phyloP scores from a whole-genome alignment of 2,329 filamentous ascomycete genomes.

The Hymenoscyphus fructigenus region DNA sequence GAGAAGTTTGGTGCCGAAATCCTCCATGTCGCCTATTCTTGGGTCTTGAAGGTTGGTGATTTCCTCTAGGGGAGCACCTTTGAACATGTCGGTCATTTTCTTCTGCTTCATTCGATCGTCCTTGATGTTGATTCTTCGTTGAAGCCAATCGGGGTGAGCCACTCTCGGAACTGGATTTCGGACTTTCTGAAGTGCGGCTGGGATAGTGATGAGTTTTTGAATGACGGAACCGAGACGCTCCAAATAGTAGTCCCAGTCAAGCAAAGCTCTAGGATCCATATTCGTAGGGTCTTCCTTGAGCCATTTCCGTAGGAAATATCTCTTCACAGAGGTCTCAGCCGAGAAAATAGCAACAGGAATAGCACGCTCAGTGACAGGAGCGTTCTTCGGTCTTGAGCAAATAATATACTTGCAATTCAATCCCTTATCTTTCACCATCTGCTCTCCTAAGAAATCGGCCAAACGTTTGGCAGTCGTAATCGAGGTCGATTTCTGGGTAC shows the following conservation, averaged over 20 bases:
- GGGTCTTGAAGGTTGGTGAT: slow-evolving; percentile 63
- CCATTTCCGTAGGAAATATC: slow-evolving; percentile 91
- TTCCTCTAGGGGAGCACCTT: slow-evolving; percentile 69
- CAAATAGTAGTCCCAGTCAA: slow-evolving; percentile 97
- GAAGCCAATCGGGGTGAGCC: slow-evolving; percentile 93
- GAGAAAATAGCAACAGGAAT: slow-evolving; percentile 97
- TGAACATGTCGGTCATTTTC: slow-evolving; percentile 94
- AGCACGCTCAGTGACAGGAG: slow-evolving; percentile 91
- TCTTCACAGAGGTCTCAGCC: slow-evolving; percentile 83
- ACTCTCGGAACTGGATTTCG: slow-evolving; percentile 93
- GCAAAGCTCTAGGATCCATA: slow-evolving; percentile 83
- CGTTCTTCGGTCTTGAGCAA: slow-evolving; percentile 78
- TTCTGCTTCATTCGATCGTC: slow-evolving; percentile 98
- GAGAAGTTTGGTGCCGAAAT: slow-evolving; percentile 69
- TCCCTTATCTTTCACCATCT: slow-evolving; percentile 99
- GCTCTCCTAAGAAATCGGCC: slow-evolving; percentile 93
- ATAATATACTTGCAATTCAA: slow-evolving; percentile 99
- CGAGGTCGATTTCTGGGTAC: slow-evolving; percentile 93
- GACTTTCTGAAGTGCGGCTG: slow-evolving; percentile 91
- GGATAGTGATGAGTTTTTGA: slow-evolving; percentile 98
- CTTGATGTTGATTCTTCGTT: slow-evolving; percentile 88
- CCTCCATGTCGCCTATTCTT: slow-evolving; percentile 70
- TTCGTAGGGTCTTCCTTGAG: slow-evolving; percentile 87
- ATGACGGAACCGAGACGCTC: slow-evolving; percentile 96
- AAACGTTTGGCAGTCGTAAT: slow-evolving; percentile 95